These are phyloP conservation scores for Didymella sp. DNA, from an alignment of 2,329 filamentous ascomycete genomes.

Conservation along the genomic window DNA sequence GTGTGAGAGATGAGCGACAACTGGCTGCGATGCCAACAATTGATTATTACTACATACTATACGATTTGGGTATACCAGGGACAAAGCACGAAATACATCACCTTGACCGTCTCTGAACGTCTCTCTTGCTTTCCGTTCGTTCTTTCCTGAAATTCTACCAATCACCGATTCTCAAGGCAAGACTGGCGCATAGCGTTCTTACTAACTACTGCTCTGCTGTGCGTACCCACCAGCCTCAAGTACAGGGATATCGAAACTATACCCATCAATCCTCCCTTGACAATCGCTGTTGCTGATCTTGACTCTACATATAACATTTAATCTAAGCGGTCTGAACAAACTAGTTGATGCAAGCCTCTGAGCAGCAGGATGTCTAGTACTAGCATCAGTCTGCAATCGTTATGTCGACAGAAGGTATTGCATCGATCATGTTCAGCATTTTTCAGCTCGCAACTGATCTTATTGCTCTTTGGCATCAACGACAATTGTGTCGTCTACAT, in stretches of 20 bases:
- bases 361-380: conserved; percentile 78
- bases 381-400: no score
- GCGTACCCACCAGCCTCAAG: conserved; percentile 36
- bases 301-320: conserved; percentile 57
- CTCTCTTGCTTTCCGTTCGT: no score
- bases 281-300: conserved; percentile 55
- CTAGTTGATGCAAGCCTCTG: conserved; percentile 51
- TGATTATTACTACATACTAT: neutral
- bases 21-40: neutral
- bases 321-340: conserved; percentile 53
- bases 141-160: no score
- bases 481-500: no score
- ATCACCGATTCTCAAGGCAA: no score
- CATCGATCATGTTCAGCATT: no score
- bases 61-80: neutral
- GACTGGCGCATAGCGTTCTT: no score
- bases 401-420: no score
- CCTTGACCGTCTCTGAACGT: no score
- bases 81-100: no score
- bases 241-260: conserved; percentile 58
- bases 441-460: no score
- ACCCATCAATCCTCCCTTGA: conserved; percentile 57
- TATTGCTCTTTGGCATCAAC: no score
- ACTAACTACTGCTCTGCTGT: conserved; percentile 29
- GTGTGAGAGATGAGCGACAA: neutral